These are phyloP conservation scores for Aegilops longissima DNA, from an alignment of 176 grass and related monocot species.

Conservation along the genomic window DNA sequence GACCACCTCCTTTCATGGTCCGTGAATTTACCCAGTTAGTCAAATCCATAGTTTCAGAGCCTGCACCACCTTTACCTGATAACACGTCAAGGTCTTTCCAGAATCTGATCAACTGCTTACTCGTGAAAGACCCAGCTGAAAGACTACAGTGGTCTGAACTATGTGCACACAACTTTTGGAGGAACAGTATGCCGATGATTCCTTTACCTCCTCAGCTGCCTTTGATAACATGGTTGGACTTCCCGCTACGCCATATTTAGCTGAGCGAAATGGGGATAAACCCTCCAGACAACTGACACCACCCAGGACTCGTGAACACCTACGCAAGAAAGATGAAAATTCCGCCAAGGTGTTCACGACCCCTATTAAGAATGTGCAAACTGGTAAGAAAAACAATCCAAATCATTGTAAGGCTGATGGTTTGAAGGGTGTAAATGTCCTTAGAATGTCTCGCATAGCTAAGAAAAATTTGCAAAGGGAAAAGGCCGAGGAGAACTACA, in stretches of 20 bases:
- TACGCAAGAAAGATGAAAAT: slow-evolving; percentile 66
- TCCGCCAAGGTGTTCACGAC: slow-evolving; percentile 55
- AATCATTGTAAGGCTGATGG: slow-evolving; percentile 61
- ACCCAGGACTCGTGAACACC: slow-evolving; percentile 56
- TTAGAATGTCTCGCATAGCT: slow-evolving; percentile 90
- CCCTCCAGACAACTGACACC: slow-evolving; percentile 61
- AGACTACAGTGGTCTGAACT: slow-evolving; percentile 96
- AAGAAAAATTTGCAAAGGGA: slow-evolving; percentile 95
- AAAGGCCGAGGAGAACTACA: slow-evolving; percentile 89
- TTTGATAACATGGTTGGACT: slow-evolving; percentile 66
- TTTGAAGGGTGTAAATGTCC: slow-evolving; percentile 73
- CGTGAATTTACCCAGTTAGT: slow-evolving; percentile 90
- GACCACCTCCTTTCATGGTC: slow-evolving; percentile 66
- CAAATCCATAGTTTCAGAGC: slow-evolving; percentile 87
- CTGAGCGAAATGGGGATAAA: slow-evolving; percentile 77
- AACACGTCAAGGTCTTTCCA: slow-evolving; percentile 79
- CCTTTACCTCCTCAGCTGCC: slow-evolving; percentile 72
- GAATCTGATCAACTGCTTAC: slow-evolving; percentile 77
- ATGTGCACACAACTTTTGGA: slow-evolving; percentile 91
- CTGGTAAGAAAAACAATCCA: slow-evolving; percentile 53
- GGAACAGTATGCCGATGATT: slow-evolving; percentile 51
- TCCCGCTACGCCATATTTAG: slow-evolving; percentile 49
- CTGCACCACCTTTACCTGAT: slow-evolving; percentile 75
- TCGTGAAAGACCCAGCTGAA: slow-evolving; percentile 94
- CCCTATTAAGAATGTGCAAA: slow-evolving; percentile 71